A percentile compares a stretch with the other conserved stretches of the same genome.
phyloP scores from a whole-genome alignment of 129 eudicot species.

The Apium graveolens region DNA sequence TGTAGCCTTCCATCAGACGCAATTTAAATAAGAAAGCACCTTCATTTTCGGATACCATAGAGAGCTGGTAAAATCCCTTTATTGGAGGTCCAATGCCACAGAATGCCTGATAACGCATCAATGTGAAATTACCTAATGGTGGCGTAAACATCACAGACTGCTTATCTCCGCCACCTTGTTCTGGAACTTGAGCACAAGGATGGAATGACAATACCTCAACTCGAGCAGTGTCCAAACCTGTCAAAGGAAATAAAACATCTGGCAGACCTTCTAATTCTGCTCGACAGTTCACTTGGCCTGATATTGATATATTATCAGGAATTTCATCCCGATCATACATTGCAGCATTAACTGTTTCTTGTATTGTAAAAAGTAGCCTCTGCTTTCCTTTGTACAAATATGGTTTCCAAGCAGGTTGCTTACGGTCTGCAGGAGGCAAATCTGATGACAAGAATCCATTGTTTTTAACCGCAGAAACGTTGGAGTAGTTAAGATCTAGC shows the following conservation, averaged over 20 bases:
- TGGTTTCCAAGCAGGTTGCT: conserved; percentile 99
- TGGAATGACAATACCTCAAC: conserved; percentile 73
- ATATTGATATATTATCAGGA: conserved; percentile 66
- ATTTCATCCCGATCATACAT: conserved; percentile 98
- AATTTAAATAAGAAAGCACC: conserved; percentile 88
- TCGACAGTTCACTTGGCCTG: conserved; percentile 95
- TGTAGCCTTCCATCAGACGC: conserved; percentile 79
- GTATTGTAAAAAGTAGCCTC: conserved; percentile 76
- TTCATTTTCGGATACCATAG: conserved; percentile 99
- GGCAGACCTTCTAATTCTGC: conserved; percentile 95
- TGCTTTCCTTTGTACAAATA: conserved; percentile 89
- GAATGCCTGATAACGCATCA: conserved; percentile 62
- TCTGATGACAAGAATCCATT: conserved; percentile 78
- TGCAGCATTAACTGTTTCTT: conserved; percentile 74
- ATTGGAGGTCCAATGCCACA: conserved; percentile 65
- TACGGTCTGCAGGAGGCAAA: conserved; percentile 66
- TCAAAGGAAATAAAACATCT: conserved; percentile 75
- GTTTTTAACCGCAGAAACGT: conserved; percentile 52
- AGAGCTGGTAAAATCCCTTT: conserved; percentile 94
- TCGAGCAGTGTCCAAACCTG: conserved; percentile 53
- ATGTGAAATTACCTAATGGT: conserved; percentile 84
- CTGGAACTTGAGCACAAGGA: conserved; percentile 98
- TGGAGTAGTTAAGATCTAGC: conserved; percentile 74
- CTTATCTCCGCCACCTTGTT: conserved; percentile 75
- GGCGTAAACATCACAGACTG: conserved; percentile 77